Base-by-base conservation (phyloP, 1,284 basidiomycete genomes). In the Microbotryomycetes sp. region DNA sequence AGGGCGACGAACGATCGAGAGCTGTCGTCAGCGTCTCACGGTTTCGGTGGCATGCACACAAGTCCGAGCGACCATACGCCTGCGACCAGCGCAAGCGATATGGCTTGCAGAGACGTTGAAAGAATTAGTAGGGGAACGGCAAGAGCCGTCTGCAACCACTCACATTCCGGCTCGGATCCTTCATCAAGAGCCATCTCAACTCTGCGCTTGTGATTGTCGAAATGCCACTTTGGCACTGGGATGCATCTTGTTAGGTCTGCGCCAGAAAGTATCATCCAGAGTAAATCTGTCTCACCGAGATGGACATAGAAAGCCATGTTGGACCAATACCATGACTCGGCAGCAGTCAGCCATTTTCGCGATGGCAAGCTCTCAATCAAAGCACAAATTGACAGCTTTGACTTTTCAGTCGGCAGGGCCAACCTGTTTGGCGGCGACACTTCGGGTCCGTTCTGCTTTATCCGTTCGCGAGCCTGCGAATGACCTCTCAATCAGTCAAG, bases 21-120 rank as follows among this genome's bases (percentile, higher is more conserved):
- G n/a, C n/a, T n/a, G n/a, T n/a, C n/a, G n/a, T n/a, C n/a, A n/a
- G n/a, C n/a, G 35, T 11, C 35, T 41, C 35, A 41, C 35, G 35
- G 11, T 41, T 41, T 41, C 35, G 35, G 9, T 23, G 52, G n/a
- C 53, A 45, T 54, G 21, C 21, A 45, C 23, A 31, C 30, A 18
- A 59, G 57, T 1, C 57, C 57, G 24, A 54, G 41, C 1, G 29
- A 51, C 52, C 45, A 54, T 3, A 59, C 21, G 3, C 31, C 45
- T 28, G 53, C 46, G n/a, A 47, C 46, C 51, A 54, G 7, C 18
- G 57, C 57, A 46, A 59, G 57, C 26, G 57, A 48, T 23, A 59
- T 48, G 21, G 52, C 41, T 23, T 48, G 28, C 41, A 30, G 28
- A 4, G n/a, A 15, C n/a, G 11, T 5, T 16, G n/a, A 13, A n/a